Evolutionary conservation across 2,329 filamentous ascomycete genomes (phyloP), one percentile per base, ranked within the genome.

Genomic region (Calonectria henricotiae): DNA sequence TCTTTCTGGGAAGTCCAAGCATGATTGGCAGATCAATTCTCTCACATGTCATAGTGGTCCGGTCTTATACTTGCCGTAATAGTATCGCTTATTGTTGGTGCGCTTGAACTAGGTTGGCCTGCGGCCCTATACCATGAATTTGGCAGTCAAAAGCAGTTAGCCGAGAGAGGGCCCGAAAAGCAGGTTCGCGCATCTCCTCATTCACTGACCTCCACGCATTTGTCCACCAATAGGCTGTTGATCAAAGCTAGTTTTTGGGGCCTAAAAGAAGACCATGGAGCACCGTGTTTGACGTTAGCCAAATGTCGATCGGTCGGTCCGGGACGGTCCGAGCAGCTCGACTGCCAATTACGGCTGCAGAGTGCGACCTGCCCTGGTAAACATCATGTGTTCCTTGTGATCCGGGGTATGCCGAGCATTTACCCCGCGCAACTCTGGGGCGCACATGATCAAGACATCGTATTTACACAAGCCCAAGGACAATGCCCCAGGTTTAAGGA

Each of bases 311-410:
- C 46, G 25, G 13, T 64, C 62, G 62, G 62, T 13, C 62, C 62
- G 62, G 37, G 35, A 64, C 62, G 62, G 62, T 17, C 62, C 62
- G 62, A 64, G 37, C 8, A 55, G 25, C 35, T 54, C n/a, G 37
- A 43, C 62, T 20, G 8, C 32, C 46, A 41, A 30, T 23, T 35
- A 9, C 35, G 17, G 62, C 15, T 12, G 25, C 43, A 12, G 32
- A 54, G 37, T 64, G 37, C 32, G 12, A 64, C 62, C 23, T 64
- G 17, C 37, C 47, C 47, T 27, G 37, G 39, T 32, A 47, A 23
- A 44, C 47, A 54, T 54, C 62, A 54, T 55, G 20, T 64, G 32
- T 55, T 49, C 37, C 25, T 46, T 54, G 47, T 20, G n/a, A 43
- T 64, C 46, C 39, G 62, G 46, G 35, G 62, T 32, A 64, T 51